These are phyloP conservation scores for Asterella californica DNA, from an alignment of 225 moss, liverwort and hornwort species.

Conservation along the genomic window DNA sequence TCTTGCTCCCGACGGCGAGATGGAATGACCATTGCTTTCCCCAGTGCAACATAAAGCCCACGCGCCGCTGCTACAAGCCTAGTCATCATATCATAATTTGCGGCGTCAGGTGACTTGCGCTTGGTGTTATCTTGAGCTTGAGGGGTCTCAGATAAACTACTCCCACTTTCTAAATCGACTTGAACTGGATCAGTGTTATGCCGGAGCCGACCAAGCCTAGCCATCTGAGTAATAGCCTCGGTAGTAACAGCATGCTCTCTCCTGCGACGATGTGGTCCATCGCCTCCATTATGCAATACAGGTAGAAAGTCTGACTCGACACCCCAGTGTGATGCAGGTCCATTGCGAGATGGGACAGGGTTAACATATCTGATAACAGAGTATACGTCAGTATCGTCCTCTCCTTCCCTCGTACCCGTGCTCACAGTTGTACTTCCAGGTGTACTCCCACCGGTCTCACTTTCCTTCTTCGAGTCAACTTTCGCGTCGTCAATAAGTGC, in stretches of 20 bases:
- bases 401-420: slow-evolving; percentile 72
- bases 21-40: slow-evolving; percentile 87
- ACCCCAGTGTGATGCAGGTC: slow-evolving; percentile 86
- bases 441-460: slow-evolving; percentile 54
- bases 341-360: slow-evolving; percentile 78
- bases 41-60: slow-evolving; percentile 82
- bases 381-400: slow-evolving; percentile 74
- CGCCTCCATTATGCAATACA: slow-evolving; percentile 61
- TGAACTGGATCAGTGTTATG: slow-evolving; percentile 65
- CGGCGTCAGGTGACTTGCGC: slow-evolving; percentile 76
- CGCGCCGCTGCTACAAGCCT: slow-evolving; percentile 69
- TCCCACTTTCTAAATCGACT: slow-evolving; percentile 59
- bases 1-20: slow-evolving; percentile 88
- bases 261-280: slow-evolving; percentile 74
- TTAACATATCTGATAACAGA: slow-evolving; percentile 86
- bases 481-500: slow-evolving; percentile 79
- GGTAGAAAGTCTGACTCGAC: slow-evolving; percentile 87
- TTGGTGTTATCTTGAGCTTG: slow-evolving; percentile 60
- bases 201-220: slow-evolving; percentile 76
- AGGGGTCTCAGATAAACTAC: slow-evolving; percentile 56
- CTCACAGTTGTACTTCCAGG: slow-evolving; percentile 62
- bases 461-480: slow-evolving; percentile 72
- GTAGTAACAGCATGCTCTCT: slow-evolving; percentile 74
- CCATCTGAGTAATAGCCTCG: slow-evolving; percentile 85
- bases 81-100: slow-evolving; percentile 85